Conservation (phyloP, 2,329 filamentous ascomycete species). For the Pseudogymnoascus sp. region DNA sequence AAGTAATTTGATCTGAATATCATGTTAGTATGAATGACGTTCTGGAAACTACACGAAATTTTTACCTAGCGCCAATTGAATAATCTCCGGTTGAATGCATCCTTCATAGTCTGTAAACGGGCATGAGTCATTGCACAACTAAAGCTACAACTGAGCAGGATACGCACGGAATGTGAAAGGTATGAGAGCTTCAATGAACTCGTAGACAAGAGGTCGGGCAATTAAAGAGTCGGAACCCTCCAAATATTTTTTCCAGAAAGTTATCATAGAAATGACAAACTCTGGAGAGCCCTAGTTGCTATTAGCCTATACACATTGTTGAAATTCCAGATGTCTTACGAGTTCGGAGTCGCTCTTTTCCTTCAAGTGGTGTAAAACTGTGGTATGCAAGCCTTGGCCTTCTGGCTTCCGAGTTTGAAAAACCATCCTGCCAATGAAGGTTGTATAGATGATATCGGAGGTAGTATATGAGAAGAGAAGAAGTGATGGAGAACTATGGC, state of each 20-base stretch:
- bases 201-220: background rate
- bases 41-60: background rate
- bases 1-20: background rate
- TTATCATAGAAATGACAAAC: background rate
- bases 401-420: too few species aligned
- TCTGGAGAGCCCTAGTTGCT: background rate
- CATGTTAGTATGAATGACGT: background rate
- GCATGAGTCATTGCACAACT: background rate
- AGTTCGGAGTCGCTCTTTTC: too few species aligned
- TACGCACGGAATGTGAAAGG: background rate
- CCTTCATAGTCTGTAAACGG: background rate
- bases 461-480: background rate
- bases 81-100: background rate
- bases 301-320: background rate
- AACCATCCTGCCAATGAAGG: background rate
- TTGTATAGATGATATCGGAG: background rate
- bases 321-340: background rate
- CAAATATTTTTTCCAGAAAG: background rate
- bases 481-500: background rate
- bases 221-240: background rate
- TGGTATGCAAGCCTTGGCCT: too few species aligned
- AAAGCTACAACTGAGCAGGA: background rate
- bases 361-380: too few species aligned
- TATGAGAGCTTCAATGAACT: background rate
- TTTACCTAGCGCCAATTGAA: background rate